Evolutionary conservation across 2,329 filamentous ascomycete genomes (phyloP), one percentile per base, ranked within the genome.

Genomic region (Rhynchosporium graminicola): DNA sequence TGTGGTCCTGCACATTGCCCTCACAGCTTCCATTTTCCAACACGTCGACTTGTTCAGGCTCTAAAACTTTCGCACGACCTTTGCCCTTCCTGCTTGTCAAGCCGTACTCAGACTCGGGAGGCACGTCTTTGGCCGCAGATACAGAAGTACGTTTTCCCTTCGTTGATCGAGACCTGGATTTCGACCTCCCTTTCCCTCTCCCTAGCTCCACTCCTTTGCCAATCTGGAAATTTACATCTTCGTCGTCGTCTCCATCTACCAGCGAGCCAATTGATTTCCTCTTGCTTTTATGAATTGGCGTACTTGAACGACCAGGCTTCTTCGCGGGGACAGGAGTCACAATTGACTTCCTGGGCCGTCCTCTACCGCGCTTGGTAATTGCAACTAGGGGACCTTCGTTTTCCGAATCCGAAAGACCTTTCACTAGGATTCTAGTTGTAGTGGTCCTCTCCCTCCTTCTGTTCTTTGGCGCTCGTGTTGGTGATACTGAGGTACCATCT

Each of bases 311-410:
- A 13, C 63, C 63, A 20, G 59, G 28, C 60, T 68, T 71, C 48
- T 71, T 73, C 4, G 62, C 56, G 31, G 76, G 76, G 4, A 76
- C 76, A 38, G 74, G 73, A 66, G 74, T 74, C 45, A 70, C 68
- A 55, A 74, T 73, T 31, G 78, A 77, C 66, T 80, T 80, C 51
- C 76, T 74, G 40, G 77, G 77, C 48, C 78, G 74, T 26, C 77
- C 77, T 69, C 76, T 75, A 51, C 73, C 73, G 68, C 72, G 75
- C 65, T 75, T 76, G 1, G 78, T 77, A 0, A 78, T 77, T 33
- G 73, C 72, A 26, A 73, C 58, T 33, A 60, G 45, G 28, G 68
- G 60, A 13, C 59, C 57, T 47, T 72, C 68, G 48, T 67, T 64
- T 33, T 73, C 73, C 1, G 71, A 69, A 45, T 75, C 73, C 4